phyloP scores from a whole-genome alignment of 202 grass and related monocot species.

The Panicum hallii region DNA sequence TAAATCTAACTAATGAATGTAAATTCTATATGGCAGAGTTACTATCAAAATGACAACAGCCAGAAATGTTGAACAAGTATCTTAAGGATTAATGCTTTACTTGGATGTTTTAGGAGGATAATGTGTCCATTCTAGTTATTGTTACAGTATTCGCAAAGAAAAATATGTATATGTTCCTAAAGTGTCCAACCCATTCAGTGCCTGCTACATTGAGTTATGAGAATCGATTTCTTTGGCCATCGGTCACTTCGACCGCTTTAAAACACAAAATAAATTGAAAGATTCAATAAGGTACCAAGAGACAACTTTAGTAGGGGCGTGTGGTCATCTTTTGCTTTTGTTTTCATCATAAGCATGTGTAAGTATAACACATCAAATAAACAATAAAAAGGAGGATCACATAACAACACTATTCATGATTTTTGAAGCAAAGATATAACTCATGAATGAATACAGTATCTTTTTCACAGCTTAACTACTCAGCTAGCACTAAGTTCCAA shows the following conservation, averaged over 20 bases:
- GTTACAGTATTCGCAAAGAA: neutral
- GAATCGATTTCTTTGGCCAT: neutral
- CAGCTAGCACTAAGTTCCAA: slow-evolving; percentile 19
- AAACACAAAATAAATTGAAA: neutral
- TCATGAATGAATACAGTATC: neutral
- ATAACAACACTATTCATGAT: neutral
- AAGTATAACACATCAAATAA: slow-evolving; percentile 2
- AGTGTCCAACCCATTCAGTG: neutral
- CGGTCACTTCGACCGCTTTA: neutral
- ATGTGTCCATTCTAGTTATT: neutral
- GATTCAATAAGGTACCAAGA: neutral
- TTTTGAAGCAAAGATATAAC: neutral
- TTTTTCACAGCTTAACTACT: slow-evolving; percentile 21
- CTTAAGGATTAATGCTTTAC: neutral
- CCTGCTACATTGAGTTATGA: neutral
- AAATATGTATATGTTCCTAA: neutral
- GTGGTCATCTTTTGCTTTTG: neutral
- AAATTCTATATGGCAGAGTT: slow-evolving; percentile 18
- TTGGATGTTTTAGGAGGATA: neutral
- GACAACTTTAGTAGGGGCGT: neutral
- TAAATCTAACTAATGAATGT: neutral
- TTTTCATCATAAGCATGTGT: too few relatives aligned
- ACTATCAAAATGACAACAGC: slow-evolving; percentile 33
- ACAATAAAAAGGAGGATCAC: neutral
- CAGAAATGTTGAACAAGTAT: slow-evolving; percentile 14